Evolutionary conservation across 1,284 basidiomycete species (phyloP).

Genomic region (Cryptococcus sp.): DNA sequence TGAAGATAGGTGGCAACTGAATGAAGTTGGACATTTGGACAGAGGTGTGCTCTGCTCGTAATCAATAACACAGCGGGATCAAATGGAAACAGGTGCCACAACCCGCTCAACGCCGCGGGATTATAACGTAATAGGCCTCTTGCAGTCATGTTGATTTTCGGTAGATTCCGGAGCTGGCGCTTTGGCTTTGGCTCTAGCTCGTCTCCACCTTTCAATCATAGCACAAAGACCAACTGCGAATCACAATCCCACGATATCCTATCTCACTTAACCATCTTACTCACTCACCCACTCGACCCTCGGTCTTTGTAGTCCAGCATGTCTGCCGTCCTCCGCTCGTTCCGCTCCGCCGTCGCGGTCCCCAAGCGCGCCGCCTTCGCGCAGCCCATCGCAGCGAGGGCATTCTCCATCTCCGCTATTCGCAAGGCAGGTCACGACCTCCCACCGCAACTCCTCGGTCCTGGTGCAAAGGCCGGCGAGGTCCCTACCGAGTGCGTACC

Average conservation of each 20-base stretch:
- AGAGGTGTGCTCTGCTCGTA: too few relatives aligned
- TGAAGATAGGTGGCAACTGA: too few relatives aligned
- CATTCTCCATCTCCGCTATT: slow-evolving; percentile 46
- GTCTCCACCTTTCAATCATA: too few relatives aligned
- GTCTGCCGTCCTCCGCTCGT: slow-evolving; percentile 43
- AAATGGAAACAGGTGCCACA: not conserved
- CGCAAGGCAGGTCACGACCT: slow-evolving; percentile 33
- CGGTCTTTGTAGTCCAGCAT: slow-evolving; percentile 17
- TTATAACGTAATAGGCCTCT: not conserved
- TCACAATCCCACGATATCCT: not conserved
- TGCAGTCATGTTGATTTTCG: too few relatives aligned
- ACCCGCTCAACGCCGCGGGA: not conserved
- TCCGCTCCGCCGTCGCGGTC: slow-evolving; percentile 31
- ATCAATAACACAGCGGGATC: too few relatives aligned
- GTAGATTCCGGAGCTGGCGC: too few relatives aligned
- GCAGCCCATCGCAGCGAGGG: slow-evolving; percentile 24
- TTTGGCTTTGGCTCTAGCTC: too few relatives aligned
- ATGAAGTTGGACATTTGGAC: too few relatives aligned
- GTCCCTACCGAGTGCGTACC: slow-evolving; percentile 51
- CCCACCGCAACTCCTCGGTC: slow-evolving; percentile 45
- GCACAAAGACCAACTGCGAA: too few relatives aligned
- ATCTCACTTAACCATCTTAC: not conserved
- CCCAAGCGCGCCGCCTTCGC: slow-evolving; percentile 25
- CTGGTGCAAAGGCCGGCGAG: slow-evolving; percentile 47
- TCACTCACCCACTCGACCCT: slow-evolving; percentile 14